Evolutionary conservation across 2,329 filamentous ascomycete genomes (phyloP), one percentile per base, ranked within the genome.

Genomic region (Ophiostoma ips): DNA sequence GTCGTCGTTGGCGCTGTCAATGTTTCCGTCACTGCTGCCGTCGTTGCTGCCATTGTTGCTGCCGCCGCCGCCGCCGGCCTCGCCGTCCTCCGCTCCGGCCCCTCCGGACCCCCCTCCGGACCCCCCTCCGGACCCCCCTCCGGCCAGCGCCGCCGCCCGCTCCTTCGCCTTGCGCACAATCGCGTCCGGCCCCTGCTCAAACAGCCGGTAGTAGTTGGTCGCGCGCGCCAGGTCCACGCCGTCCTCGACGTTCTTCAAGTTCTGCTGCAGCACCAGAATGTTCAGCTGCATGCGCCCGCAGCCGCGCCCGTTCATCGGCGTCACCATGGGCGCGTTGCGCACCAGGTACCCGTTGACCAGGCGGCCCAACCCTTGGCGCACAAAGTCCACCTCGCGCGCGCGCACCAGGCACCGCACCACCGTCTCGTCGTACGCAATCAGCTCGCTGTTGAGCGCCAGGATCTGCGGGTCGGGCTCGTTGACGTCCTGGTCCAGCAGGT

Each of bases 201-300:
- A 87, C 35, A 90, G 64, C 18, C 75, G 72, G 60, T 81, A 89
- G 66, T 84, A 90, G 52, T 76, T 73, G 18, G 77, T 74, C 1
- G 82, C 77, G 34, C 77, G 69, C 4, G 72, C 71, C 28, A 90
- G 70, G 51, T 76, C 73, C 3, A 85, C 81, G 9, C 75, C 76
- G 2, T 77, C 72, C 64, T 92, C 87, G 49, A 98, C 82, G 57
- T 94, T 94, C 69, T 95, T 95, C 50, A 98, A 77, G 60, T 95
- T 95, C 63, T 98, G 92, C 66, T 96, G 90, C 48, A 98, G 71
- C 37, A 98, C 92, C 21, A 95, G 75, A 46, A 95, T 87, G 63
- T 98, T 95, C 60, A 96, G 78, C 63, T 88, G 83, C 78, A 98
- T 88, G 35, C 88, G 78, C n/a, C 81, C 79, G 53, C 83, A 86